These are phyloP conservation scores for Mucor piriformis DNA, from an alignment of 371 early-diverging fungal species.

Conservation along the genomic window DNA sequence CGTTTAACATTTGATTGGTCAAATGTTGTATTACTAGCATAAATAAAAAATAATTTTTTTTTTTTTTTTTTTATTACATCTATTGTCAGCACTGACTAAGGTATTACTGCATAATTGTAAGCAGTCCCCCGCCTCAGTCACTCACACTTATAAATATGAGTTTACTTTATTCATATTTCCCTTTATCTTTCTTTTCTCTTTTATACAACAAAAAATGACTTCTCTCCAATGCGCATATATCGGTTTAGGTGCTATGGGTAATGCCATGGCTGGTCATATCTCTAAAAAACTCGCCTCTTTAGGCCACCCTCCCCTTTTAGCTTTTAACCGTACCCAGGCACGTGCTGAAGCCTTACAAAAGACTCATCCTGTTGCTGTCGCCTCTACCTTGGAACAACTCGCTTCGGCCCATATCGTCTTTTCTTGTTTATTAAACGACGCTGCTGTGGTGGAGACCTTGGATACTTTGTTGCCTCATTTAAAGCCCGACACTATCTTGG, in stretches of 20 bases:
- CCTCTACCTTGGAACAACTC: conserved; percentile 27
- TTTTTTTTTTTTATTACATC: no score
- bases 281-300: conserved; percentile 22
- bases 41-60: conserved; percentile 6
- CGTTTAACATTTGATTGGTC: conserved; percentile 11
- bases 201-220: conserved; percentile 10
- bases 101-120: not conserved
- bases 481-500: conserved; percentile 34
- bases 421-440: conserved; percentile 53
- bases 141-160: no score
- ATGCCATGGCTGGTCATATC: conserved; percentile 48
- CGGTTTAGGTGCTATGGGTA: conserved; percentile 62
- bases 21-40: conserved; percentile 5
- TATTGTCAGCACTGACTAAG: not conserved
- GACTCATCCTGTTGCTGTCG: conserved; percentile 28
- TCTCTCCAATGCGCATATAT: conserved; percentile 48
- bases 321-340: conserved; percentile 56
- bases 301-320: conserved; percentile 37
- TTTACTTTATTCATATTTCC: not conserved
- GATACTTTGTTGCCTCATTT: conserved; percentile 26
- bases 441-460: conserved; percentile 38
- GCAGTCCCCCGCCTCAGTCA: no score
- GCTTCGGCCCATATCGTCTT: conserved; percentile 54
- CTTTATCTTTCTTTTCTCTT: not conserved
- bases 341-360: conserved; percentile 35